Percentiles rank a stretch among this genome's conserved stretches.
phyloP scores from a whole-genome alignment of 2,329 filamentous ascomycete genomes.

The Diplocarpon mali region DNA sequence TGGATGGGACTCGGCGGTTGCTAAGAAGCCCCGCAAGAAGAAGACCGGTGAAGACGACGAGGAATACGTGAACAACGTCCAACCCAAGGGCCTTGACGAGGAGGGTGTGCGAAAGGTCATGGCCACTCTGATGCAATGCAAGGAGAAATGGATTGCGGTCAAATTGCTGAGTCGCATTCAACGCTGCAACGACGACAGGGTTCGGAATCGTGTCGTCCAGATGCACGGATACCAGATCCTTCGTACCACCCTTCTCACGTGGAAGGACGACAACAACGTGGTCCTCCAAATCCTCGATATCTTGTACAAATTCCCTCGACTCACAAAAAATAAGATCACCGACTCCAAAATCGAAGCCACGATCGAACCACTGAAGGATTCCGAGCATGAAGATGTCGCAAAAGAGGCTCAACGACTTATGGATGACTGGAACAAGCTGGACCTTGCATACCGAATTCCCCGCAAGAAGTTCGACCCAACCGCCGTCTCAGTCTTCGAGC shows the following conservation, averaged over 20 bases:
- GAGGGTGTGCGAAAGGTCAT: conserved; percentile 86
- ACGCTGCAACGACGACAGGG: conserved; percentile 72
- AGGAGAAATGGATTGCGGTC: conserved; percentile 98
- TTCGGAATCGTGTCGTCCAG: conserved; percentile 78
- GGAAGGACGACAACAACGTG: conserved; percentile 83
- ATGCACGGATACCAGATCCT: conserved; percentile 97
- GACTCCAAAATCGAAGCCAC: conserved; percentile 89
- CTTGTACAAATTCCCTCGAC: conserved; percentile 73
- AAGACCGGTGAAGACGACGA: conserved; percentile 85
- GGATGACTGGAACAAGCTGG: conserved; percentile 78
- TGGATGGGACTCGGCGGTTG: conserved; percentile 80
- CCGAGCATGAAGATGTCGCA: conserved; percentile 64
- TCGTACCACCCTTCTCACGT: conserved; percentile 74
- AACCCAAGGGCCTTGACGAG: conserved; percentile 69
- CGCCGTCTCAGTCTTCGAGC: conserved; percentile 43
- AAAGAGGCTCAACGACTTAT: conserved; percentile 61
- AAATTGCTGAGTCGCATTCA: conserved; percentile 87
- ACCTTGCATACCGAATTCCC: conserved; percentile 86
- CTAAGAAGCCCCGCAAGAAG: conserved; percentile 88
- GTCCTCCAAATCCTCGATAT: conserved; percentile 84
- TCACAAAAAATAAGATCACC: conserved; percentile 94
- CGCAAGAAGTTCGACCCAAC: conserved; percentile 75
- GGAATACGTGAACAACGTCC: conserved; percentile 85
- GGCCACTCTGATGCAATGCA: conserved; percentile 93
- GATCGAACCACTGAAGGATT: conserved; percentile 55